phyloP scores from a whole-genome alignment of 352 stramenopile species.

The Phytophthora pisi region DNA sequence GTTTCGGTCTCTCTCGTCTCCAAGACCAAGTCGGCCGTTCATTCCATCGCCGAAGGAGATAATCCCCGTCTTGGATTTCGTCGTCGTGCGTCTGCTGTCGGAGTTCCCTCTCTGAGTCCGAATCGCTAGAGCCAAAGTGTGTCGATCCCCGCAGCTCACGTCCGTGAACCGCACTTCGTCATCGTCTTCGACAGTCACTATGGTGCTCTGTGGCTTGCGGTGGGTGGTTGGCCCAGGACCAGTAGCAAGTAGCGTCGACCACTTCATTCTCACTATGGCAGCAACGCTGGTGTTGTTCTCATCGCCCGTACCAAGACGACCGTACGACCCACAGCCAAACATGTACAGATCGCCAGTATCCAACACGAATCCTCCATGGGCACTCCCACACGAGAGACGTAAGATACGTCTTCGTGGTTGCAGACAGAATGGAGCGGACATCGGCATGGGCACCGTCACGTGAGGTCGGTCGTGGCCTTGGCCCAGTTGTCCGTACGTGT shows the following conservation, averaged over 20 bases:
- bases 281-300: slow-evolving; percentile 29
- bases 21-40: slow-evolving; percentile 67
- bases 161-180: slow-evolving; percentile 60
- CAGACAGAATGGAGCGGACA: slow-evolving; percentile 36
- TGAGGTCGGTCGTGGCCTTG: slow-evolving; percentile 44
- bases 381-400: slow-evolving; percentile 55
- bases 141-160: slow-evolving; percentile 71
- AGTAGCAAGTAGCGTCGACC: slow-evolving; percentile 36
- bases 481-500: slow-evolving; percentile 66
- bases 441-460: slow-evolving; percentile 6
- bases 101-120: slow-evolving; percentile 4
- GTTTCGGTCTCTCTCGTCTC: slow-evolving; percentile 52
- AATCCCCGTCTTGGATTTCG: slow-evolving; percentile 42
- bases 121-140: slow-evolving; percentile 54
- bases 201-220: slow-evolving; percentile 14
- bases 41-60: slow-evolving; percentile 74
- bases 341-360: slow-evolving; percentile 66
- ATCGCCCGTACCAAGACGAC: slow-evolving; percentile 52
- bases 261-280: slow-evolving; percentile 45
- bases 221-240: slow-evolving; percentile 1
- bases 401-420: slow-evolving; percentile 37
- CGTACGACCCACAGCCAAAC: slow-evolving; percentile 72
- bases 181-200: slow-evolving; percentile 20
- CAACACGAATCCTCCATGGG: slow-evolving; percentile 66
- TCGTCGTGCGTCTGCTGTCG: slow-evolving; percentile 9